Evolutionary conservation across 176 grass and related monocot genomes (phyloP), one percentile per base, ranked within the genome.

Genomic region (Oropetium thomaeum): DNA sequence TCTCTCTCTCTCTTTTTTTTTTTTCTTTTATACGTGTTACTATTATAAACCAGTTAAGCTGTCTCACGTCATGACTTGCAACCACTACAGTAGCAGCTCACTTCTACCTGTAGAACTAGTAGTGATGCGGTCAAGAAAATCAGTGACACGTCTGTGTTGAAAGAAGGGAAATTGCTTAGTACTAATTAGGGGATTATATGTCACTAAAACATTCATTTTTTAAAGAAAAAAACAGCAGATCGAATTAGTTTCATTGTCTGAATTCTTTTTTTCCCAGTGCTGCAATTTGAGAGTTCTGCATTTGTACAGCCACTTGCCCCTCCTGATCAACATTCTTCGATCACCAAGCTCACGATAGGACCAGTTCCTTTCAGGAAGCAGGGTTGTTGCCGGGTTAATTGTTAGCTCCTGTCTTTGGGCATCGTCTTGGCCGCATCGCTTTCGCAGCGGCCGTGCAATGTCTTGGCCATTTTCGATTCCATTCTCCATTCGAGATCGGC

Each of bases 11-110:
- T 62, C 23, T 32, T 41, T 52, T 44, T 51, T 83, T 33, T 26
- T 4, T 43, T n/a, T n/a, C n/a, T n/a, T n/a, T n/a, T n/a, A n/a
- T n/a, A n/a, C n/a, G 12, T 43, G 10, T 14, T 43, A 14, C n/a
- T 34, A 65, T 82, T 47, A 49, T 82, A 42, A 58, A 15, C 31
- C n/a, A 70, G 47, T 47, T n/a, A n/a, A n/a, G n/a, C n/a, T n/a
- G n/a, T n/a, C n/a, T n/a, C n/a, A n/a, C n/a, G n/a, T n/a, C n/a
- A n/a, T n/a, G n/a, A n/a, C n/a, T n/a, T n/a, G n/a, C n/a, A n/a
- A n/a, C n/a, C n/a, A n/a, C n/a, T n/a, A n/a, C n/a, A n/a, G n/a
- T n/a, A n/a, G n/a, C n/a, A n/a, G n/a, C n/a, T n/a, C n/a, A n/a
- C 30, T 58, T 28, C n/a, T 10, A 25, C 37, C 5, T 43, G 53